Evolutionary conservation across 805 yeast genomes (phyloP), one percentile per base, ranked within the genome.

Genomic region (Saccharomycopsis capsularis): DNA sequence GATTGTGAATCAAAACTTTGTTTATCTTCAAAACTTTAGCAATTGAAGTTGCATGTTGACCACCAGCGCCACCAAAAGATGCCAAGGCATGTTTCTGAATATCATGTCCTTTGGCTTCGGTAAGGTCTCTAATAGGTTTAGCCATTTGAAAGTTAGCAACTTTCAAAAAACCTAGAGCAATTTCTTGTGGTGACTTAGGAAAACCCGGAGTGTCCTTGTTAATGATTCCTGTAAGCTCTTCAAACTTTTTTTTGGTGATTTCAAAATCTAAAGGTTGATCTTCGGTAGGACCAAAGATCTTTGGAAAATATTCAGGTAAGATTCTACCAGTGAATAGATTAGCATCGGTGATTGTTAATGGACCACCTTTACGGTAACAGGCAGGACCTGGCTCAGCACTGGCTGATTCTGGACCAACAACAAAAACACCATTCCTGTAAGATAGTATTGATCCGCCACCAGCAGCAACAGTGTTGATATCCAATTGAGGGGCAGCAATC

Each of bases 31-130:
- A 64, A 13, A 63, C 64, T 53, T 62, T 61, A 5, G 75, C 74
- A 44, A 73, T 63, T 2, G 71, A 63, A n/a, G 64, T 63, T 29
- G 73, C 68, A 56, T 70, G 70, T 57, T 73, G 77, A 27, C 75
- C 74, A 52, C 76, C 77, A 42, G 76, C 74, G 48, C 76, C 77
- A 48, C 77, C 77, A 56, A 73, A 73, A 2, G 74, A 66, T 3
- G 73, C 74, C 48, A 73, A 59, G 24, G 64, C 66, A 55, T 73
- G 76, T 39, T 68, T 67, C 43, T 69, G 55, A 16, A 68, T 68
- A 51, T 64, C 69, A 50, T 62, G 68, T 30, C 77, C 77, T 55
- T 67, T 68, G 16, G 72, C 65, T 53, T 72, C 77, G 0, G 77
- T 72, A 46, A 73, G 57, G 40, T 65, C 70, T 52, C 76, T 65